A percentile compares a stretch with the other conserved stretches of the same genome.
phyloP scores from a whole-genome alignment of 2,329 filamentous ascomycete species.

The Fusarium bulbicola region DNA sequence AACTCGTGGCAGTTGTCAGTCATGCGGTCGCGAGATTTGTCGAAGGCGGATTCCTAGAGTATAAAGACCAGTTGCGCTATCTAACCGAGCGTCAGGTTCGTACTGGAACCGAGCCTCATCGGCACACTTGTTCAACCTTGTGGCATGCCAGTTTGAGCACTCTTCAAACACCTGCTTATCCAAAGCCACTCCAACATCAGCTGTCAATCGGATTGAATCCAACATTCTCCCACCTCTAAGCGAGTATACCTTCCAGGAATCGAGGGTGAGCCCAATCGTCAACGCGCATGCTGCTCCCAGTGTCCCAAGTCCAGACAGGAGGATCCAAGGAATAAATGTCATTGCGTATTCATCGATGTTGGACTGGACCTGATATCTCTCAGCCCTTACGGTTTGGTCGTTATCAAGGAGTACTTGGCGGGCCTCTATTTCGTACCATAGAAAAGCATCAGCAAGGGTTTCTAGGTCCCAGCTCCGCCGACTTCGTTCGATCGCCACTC shows the following conservation, averaged over 20 bases:
- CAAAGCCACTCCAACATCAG: slow-evolving; percentile 23
- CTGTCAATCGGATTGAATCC: slow-evolving; percentile 22
- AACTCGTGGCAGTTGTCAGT: background rate
- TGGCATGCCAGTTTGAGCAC: slow-evolving; percentile 10
- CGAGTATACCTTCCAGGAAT: slow-evolving; percentile 19
- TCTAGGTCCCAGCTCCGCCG: slow-evolving; percentile 2
- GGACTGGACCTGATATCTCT: background rate
- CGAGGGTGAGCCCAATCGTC: slow-evolving; percentile 6
- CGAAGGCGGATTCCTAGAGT: slow-evolving; percentile 9
- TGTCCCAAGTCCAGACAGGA: slow-evolving; percentile 15
- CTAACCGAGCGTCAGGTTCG: background rate
- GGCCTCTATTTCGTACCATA: slow-evolving; percentile 21
- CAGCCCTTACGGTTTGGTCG: background rate
- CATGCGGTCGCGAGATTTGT: slow-evolving; percentile 3
- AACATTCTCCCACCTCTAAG: slow-evolving; percentile 15
- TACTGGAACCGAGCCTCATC: slow-evolving; percentile 14
- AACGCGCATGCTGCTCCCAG: slow-evolving; percentile 17
- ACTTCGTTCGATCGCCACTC: background rate
- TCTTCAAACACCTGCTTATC: slow-evolving; percentile 19
- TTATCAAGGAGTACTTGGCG: background rate
- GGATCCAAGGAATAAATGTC: slow-evolving; percentile 30
- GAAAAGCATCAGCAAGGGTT: slow-evolving; percentile 18
- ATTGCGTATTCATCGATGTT: slow-evolving; percentile 16
- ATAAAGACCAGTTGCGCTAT: background rate
- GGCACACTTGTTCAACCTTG: slow-evolving; percentile 15